Base-by-base conservation (phyloP, 2,329 filamentous ascomycete species). In the Botryotinia globosa region DNA sequence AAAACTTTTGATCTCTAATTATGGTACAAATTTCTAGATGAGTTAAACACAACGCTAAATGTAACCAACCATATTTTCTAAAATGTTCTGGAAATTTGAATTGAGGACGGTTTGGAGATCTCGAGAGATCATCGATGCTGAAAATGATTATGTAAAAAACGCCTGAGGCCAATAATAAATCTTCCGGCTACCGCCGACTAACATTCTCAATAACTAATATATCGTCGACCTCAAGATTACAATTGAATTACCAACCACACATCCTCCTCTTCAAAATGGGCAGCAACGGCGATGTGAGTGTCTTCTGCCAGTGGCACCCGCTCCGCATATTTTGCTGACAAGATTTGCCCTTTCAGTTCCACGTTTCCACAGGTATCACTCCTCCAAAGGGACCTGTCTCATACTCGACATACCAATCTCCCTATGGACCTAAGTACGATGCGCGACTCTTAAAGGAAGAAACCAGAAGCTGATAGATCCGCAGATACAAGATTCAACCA, bases 371-470 rank as follows among this genome's bases (percentile, higher is more conserved):
- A 45, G 77, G 77, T 75, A 59, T 75, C 45, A 73, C 70, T 69
- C 74, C 74, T 20, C 45, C 54, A 10, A 76, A 73, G 39, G 54
- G 64, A 32, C 72, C 42, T 20, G 59, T 69, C 25, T 62, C 51
- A 39, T 80, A 80, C 65, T 32, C 39, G 32, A 76, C 81, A 74
- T 91, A 89, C 85, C 87, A 86, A 83, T 90, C 88, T 83, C 84
- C 85, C 77, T 90, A 88, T 81, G 89, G 88, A 81, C 89, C 89
- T 70, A 91, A 90, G 89, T 91, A 88, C 83, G 85, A 61, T 59
- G 22, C 29, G 45, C 32, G 44, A 37, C 65, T 18, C 5, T 12
- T 25, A 32, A 66, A 9, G n/a, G 25, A 58, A 67, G 42, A 62
- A 62, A 64, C 42, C 56, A 44, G 69, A 63, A 18, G 71, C 74